Percentiles rank a stretch among this genome's conserved stretches.
Conservation (phyloP, 495 filamentous ascomycete genomes). For the Thermochaetoides thermophila region DNA sequence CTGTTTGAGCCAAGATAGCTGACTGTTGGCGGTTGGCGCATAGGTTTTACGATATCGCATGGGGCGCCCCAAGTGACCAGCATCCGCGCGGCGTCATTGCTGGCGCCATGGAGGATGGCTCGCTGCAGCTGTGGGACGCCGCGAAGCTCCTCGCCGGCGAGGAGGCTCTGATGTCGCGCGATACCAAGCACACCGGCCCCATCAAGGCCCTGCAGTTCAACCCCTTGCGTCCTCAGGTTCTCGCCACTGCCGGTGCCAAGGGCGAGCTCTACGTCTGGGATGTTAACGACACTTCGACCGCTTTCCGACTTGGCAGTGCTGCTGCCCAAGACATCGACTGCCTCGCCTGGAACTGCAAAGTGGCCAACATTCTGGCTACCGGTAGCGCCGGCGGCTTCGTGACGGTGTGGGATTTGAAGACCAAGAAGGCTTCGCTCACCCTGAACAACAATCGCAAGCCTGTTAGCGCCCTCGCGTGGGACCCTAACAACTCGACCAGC, state of each 20-base stretch:
- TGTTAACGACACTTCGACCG: constrained; percentile 71
- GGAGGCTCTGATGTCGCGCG: constrained; percentile 66
- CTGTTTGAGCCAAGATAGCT: too few relatives aligned
- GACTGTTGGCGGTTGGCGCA: too few relatives aligned
- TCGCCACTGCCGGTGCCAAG: constrained; percentile 86
- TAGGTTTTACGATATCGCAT: constrained; percentile 95
- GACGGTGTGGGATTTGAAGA: constrained; percentile 96
- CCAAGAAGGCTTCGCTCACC: constrained; percentile 88
- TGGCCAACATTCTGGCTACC: constrained; percentile 87
- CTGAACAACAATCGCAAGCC: constrained; percentile 91
- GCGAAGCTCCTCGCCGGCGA: constrained; percentile 59
- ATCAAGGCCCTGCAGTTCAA: constrained; percentile 98
- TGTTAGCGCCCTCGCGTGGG: constrained; percentile 93
- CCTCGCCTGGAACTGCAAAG: constrained; percentile 97
- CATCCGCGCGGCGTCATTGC: constrained; percentile 77
- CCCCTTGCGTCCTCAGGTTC: constrained; percentile 75
- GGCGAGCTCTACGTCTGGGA: constrained; percentile 96
- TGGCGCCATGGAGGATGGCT: constrained; percentile 88
- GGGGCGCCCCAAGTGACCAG: constrained; percentile 65
- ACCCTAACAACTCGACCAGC: constrained; percentile 86
- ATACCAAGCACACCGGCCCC: constrained; percentile 82
- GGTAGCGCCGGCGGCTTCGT: constrained; percentile 91
- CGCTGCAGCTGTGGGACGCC: constrained; percentile 91
- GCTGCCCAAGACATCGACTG: constrained; percentile 94
- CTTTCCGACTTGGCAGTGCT: constrained; percentile 75